Percentiles rank a stretch among this genome's conserved stretches.
Evolutionary conservation across 371 early-diverging fungal genomes (phyloP).

Genomic region (Parasitella parasitica): DNA sequence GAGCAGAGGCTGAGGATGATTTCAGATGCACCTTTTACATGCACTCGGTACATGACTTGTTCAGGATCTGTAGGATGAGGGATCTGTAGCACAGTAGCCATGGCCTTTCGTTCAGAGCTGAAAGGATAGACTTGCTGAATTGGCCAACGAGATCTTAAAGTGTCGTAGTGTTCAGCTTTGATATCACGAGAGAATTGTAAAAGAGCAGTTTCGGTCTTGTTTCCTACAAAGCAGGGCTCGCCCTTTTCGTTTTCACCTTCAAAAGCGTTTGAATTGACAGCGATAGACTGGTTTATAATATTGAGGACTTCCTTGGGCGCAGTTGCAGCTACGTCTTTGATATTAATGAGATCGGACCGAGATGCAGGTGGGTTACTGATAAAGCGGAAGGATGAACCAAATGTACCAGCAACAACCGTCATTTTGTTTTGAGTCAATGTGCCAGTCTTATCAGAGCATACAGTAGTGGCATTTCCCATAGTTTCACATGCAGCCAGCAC

Average conservation of each 20-base stretch:
- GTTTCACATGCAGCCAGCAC: slow-evolving; percentile 90
- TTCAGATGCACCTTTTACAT: slow-evolving; percentile 82
- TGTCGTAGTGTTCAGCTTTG: slow-evolving; percentile 50
- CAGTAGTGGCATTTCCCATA: slow-evolving; percentile 91
- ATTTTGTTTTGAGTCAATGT: slow-evolving; percentile 90
- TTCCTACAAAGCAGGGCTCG: slow-evolving; percentile 54
- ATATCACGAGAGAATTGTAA: slow-evolving; percentile 58
- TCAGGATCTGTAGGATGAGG: slow-evolving; percentile 23
- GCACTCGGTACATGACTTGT: slow-evolving; percentile 54
- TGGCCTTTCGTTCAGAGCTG: slow-evolving; percentile 82
- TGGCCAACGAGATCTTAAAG: slow-evolving; percentile 45
- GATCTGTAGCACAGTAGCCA: slow-evolving; percentile 77
- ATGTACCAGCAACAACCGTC: slow-evolving; percentile 78
- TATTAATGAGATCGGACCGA: slow-evolving; percentile 38
- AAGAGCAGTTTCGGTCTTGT: slow-evolving; percentile 85
- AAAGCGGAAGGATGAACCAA: slow-evolving; percentile 52
- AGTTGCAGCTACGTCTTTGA: slow-evolving; percentile 21
- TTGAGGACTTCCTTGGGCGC: slow-evolving; percentile 44
- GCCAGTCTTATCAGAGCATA: slow-evolving; percentile 93
- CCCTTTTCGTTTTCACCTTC: slow-evolving; percentile 63
- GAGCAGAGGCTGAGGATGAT: slow-evolving; percentile 52
- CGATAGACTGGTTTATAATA: slow-evolving; percentile 65
- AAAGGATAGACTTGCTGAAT: slow-evolving; percentile 75
- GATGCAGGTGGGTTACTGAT: slow-evolving; percentile 34
- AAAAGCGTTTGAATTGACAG: slow-evolving; percentile 80